Base-by-base conservation (phyloP, 169 alveolate genomes). In the Plasmodium blacklocki region DNA sequence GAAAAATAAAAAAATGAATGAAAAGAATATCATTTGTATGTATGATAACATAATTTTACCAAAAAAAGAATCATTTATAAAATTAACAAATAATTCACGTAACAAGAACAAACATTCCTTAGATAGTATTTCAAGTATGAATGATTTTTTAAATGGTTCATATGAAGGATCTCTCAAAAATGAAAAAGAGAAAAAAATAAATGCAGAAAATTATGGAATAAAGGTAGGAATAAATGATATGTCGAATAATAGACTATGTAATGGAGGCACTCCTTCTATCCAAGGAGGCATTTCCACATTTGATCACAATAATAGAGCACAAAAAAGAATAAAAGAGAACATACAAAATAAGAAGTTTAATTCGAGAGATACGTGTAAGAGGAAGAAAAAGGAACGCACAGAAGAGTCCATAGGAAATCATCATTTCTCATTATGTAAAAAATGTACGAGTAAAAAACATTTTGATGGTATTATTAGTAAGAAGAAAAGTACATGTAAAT, bases 401-500 rank as follows among this genome's bases (percentile, higher is more conserved):
- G 45, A 62, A 19, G 71, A 23, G 14, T 8, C 29, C 1, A 43
- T 62, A 62, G 71, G 8, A 62, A 23, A 54, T 19, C 18, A 29
- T 66, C 23, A 19, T 39, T 29, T 3, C 8, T n/a, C 12, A 7
- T 19, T 21, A 7, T 18, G 39, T 43, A 62, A 62, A 8, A 62
- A 23, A 18, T 18, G 71, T 43, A 23, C 63, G 19, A 32, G 23
- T 39, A 59, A 74, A 19, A 52, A 39, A 3, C 14, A 60, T 3
- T n/a, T 18, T 29, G 39, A 58, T 43, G 63, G 19, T 2, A 26
- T 19, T 64, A 6, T 39, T 39, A 39, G 47, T 39, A 43, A 45
- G 74, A 74, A 74, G 47, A 60, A 45, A 60, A n/a, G 73, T 29
- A 74, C 11, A 29, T 58, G 74, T 15, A 59, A 29, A 19, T 32